Percentiles rank a stretch among this genome's conserved stretches.
Evolutionary conservation across 176 grass and related monocot genomes (phyloP).

Genomic region (Ampelocalamus luodianensis): DNA sequence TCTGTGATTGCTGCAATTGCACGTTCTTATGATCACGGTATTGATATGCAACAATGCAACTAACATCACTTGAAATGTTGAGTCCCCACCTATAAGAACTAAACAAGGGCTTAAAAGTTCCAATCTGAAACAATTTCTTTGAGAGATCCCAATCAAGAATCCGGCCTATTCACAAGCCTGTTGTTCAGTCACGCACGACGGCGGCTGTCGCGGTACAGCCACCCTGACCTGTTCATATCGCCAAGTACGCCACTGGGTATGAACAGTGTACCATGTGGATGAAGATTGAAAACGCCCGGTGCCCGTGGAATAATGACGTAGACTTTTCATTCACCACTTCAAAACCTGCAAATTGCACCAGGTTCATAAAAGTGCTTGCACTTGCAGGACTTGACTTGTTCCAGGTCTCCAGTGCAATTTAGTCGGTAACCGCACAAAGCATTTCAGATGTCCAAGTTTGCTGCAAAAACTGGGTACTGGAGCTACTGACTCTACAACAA

Average conservation of each 20-base stretch:
- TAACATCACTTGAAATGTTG: background rate
- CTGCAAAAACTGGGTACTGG: background rate
- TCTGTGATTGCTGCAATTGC: background rate
- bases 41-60: conserved; percentile 5
- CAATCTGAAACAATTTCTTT: background rate
- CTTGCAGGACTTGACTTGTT: conserved; percentile 37
- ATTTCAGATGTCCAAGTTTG: conserved; percentile 18
- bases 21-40: background rate
- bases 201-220: background rate
- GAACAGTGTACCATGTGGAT: background rate
- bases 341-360: background rate
- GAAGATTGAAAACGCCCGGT: conserved; percentile 4
- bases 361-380: background rate
- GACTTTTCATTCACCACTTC: background rate
- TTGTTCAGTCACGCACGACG: background rate
- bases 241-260: background rate
- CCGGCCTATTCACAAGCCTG: conserved; percentile 5
- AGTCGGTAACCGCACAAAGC: background rate
- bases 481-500: background rate
- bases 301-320: background rate
- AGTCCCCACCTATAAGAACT: background rate
- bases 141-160: conserved; percentile 1
- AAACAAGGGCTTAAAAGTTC: background rate
- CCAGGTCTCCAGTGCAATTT: background rate
- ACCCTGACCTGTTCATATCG: background rate